These are phyloP conservation scores for Exophiala viscosa DNA, from an alignment of 2,329 filamentous ascomycete species.

Conservation along the genomic window DNA sequence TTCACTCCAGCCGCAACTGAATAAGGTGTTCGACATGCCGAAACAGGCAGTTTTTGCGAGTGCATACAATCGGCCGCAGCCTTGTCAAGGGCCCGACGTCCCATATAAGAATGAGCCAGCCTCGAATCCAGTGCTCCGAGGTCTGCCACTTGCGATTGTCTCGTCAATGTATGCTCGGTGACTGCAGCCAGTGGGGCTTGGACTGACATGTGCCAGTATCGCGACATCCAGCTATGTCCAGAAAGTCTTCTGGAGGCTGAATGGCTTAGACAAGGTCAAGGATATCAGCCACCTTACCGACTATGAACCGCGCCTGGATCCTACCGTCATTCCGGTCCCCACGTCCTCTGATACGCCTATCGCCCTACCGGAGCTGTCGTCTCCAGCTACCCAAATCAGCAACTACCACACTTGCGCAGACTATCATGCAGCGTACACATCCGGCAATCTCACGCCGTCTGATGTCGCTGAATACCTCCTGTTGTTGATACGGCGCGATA, in stretches of 20 bases:
- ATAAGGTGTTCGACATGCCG: conserved; percentile 5
- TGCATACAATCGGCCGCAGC: conserved; percentile 35
- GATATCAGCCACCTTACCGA: conserved; percentile 53
- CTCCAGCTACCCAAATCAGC: conserved; percentile 35
- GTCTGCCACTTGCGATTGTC: conserved; percentile 59
- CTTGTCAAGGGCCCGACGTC: conserved; percentile 39
- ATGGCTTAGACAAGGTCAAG: conserved; percentile 60
- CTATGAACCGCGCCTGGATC: conserved; percentile 54
- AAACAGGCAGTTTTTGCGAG: conserved; percentile 30
- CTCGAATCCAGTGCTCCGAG: conserved; percentile 68
- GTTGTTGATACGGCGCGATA: conserved; percentile 63
- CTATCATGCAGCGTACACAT: conserved; percentile 71
- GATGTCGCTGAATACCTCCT: conserved; percentile 69
- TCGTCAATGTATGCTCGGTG: conserved; percentile 54
- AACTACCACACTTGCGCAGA: conserved; percentile 69
- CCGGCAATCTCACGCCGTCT: conserved; percentile 66
- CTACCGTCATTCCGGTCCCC: conserved; percentile 51
- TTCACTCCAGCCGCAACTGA: no score
- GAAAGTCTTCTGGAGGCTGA: conserved; percentile 66
- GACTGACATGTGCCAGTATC: conserved; percentile 43
- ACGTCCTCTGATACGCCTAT: conserved; percentile 13
- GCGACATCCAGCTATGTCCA: conserved; percentile 60
- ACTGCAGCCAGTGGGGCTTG: not conserved
- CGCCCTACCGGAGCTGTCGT: conserved; percentile 26
- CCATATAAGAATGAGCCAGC: conserved; percentile 50